These are phyloP conservation scores for Lanzia echinophila DNA, from an alignment of 2,329 filamentous ascomycete species.

Conservation along the genomic window DNA sequence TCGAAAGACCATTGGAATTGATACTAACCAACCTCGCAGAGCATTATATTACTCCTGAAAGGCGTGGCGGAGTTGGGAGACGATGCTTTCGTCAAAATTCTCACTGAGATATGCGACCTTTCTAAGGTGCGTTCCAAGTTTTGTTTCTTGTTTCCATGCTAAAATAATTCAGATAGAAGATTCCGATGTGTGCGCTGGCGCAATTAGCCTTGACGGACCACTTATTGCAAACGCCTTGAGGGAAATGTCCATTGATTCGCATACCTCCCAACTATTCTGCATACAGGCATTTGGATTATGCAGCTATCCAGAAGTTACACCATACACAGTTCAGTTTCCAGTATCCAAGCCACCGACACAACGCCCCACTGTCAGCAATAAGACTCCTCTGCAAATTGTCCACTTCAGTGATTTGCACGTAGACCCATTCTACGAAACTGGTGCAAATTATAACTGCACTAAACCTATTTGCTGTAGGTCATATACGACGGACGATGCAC, in stretches of 20 bases:
- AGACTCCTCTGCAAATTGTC: slow-evolving; percentile 34
- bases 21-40: too few species aligned
- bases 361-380: slow-evolving; percentile 32
- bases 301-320: slow-evolving; percentile 30
- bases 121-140: slow-evolving; percentile 12
- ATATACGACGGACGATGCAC: slow-evolving; percentile 32
- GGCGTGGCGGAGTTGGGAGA: slow-evolving; percentile 39
- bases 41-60: slow-evolving; percentile 37
- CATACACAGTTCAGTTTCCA: slow-evolving; percentile 31
- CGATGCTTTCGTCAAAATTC: slow-evolving; percentile 33
- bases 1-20: too few species aligned
- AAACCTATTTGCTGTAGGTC: slow-evolving; percentile 38
- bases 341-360: slow-evolving; percentile 30
- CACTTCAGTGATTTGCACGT: slow-evolving; percentile 40
- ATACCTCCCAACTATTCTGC: slow-evolving; percentile 46
- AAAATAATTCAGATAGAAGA: slow-evolving; percentile 19
- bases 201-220: slow-evolving; percentile 45
- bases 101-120: slow-evolving; percentile 32
- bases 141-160: background rate
- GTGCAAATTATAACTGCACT: slow-evolving; percentile 35
- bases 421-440: slow-evolving; percentile 34
- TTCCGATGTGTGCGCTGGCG: slow-evolving; percentile 35
- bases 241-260: slow-evolving; percentile 41
- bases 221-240: slow-evolving; percentile 46
- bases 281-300: slow-evolving; percentile 42